Percentiles rank a stretch among this genome's conserved stretches.
Evolutionary conservation across 2,329 filamentous ascomycete species (phyloP).

Genomic region (Botrytis tulipae): DNA sequence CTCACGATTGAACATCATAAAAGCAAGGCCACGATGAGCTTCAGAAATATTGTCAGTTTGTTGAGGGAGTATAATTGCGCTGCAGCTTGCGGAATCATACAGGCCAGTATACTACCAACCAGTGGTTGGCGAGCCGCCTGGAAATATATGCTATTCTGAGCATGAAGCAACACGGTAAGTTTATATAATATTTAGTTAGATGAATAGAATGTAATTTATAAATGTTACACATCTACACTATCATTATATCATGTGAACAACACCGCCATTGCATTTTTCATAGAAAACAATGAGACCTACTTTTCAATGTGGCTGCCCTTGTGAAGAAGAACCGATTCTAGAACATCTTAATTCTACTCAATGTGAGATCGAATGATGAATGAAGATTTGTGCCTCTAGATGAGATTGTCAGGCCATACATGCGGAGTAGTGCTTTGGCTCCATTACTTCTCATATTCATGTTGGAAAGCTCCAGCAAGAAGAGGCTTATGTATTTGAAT

Average conservation of each 20-base stretch:
- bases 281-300: neutral
- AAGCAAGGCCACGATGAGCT: neutral
- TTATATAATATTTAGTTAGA: neutral
- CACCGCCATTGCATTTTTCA: no score
- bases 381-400: neutral
- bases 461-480: neutral
- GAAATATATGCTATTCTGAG: neutral
- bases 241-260: neutral
- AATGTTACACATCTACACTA: neutral
- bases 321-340: neutral
- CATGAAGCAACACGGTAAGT: neutral
- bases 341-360: no score
- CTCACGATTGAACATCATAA: neutral
- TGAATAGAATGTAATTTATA: neutral
- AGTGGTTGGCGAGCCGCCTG: neutral
- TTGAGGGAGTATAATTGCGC: neutral
- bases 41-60: neutral
- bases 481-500: neutral
- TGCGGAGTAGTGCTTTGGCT: neutral
- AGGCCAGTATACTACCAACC: neutral
- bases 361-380: neutral
- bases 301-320: neutral
- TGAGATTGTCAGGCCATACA: neutral
- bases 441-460: neutral
- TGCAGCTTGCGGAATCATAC: neutral